These are phyloP conservation scores for Friedmanniomyces simplex DNA, from an alignment of 495 filamentous ascomycete species.

Conservation along the genomic window DNA sequence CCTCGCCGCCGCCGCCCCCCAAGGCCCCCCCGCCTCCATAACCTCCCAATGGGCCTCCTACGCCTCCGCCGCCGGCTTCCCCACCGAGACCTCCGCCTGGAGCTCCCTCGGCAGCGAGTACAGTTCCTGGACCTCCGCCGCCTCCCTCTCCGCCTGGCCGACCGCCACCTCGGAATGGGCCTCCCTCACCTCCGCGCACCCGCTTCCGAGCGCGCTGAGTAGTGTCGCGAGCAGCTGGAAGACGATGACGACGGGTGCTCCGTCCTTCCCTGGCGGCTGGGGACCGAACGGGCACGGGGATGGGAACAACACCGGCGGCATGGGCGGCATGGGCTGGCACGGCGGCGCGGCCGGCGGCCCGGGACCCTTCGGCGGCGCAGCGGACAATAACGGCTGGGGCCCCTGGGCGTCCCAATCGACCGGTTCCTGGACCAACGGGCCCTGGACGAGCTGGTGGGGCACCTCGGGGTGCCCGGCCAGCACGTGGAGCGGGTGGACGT, in stretches of 20 bases:
- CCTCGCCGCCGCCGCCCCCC: slow-evolving; percentile 1
- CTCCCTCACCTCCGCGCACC: slow-evolving; percentile 9
- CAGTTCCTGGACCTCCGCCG: slow-evolving; percentile 8
- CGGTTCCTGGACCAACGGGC: slow-evolving; percentile 18
- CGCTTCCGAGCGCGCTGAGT: slow-evolving; percentile 5
- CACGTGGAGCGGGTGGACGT: slow-evolving; percentile 29
- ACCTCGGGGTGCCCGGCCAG: slow-evolving; percentile 19
- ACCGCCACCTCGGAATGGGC: slow-evolving; percentile 13
- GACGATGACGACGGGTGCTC: neutral
- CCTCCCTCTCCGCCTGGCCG: slow-evolving; percentile 7
- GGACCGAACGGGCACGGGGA: neutral
- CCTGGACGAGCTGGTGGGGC: slow-evolving; percentile 30
- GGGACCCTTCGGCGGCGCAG: slow-evolving; percentile 5
- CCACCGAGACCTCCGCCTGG: slow-evolving; percentile 6
- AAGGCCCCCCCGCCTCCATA: slow-evolving; percentile 3
- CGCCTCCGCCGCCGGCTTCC: slow-evolving; percentile 3
- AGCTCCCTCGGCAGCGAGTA: neutral
- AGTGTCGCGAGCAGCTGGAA: neutral
- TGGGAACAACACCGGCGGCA: neutral
- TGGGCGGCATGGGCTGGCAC: neutral
- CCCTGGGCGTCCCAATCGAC: slow-evolving; percentile 17
- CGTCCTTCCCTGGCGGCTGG: neutral
- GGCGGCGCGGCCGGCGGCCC: neutral
- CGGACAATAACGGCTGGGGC: slow-evolving; percentile 19
- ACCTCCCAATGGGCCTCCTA: slow-evolving; percentile 5